Conservation (phyloP, 768 basidiomycete species). For the Suillus ampliporus region DNA sequence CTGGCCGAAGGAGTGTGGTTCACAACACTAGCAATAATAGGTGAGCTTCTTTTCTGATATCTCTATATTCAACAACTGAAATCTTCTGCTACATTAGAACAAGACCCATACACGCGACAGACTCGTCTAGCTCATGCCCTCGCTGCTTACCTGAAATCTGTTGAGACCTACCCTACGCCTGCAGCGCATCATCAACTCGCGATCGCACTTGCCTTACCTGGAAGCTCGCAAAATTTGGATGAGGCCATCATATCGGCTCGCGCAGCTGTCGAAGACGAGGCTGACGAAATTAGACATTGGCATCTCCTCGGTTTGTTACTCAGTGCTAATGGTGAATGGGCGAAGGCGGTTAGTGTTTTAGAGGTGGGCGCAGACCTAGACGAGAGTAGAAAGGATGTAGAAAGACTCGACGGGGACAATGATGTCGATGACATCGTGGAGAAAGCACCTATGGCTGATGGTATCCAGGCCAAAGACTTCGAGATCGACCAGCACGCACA, state of each 20-base stretch:
- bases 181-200: constrained; percentile 82
- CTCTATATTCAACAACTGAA: neutral
- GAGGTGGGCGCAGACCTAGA: constrained; percentile 74
- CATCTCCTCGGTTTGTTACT: constrained; percentile 87
- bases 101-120: constrained; percentile 66
- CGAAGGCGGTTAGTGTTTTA: constrained; percentile 73
- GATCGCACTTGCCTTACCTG: constrained; percentile 68
- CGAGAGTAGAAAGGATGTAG: constrained; percentile 45
- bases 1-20: constrained; percentile 79
- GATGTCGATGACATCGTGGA: constrained; percentile 25
- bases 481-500: constrained; percentile 19
- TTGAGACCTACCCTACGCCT: constrained; percentile 54
- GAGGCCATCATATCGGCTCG: constrained; percentile 71
- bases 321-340: constrained; percentile 81
- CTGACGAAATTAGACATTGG: constrained; percentile 77
- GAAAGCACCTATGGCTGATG: constrained; percentile 9
- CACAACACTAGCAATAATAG: constrained; percentile 69
- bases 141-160: constrained; percentile 52
- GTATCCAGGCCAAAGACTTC: constrained; percentile 12
- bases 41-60: constrained; percentile 41
- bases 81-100: constrained; percentile 48
- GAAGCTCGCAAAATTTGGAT: constrained; percentile 67
- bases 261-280: constrained; percentile 72
- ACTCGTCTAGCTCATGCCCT: constrained; percentile 63
- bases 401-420: constrained; percentile 30